Evolutionary conservation across 345 rosid species (phyloP).

Genomic region (Populus nigra): DNA sequence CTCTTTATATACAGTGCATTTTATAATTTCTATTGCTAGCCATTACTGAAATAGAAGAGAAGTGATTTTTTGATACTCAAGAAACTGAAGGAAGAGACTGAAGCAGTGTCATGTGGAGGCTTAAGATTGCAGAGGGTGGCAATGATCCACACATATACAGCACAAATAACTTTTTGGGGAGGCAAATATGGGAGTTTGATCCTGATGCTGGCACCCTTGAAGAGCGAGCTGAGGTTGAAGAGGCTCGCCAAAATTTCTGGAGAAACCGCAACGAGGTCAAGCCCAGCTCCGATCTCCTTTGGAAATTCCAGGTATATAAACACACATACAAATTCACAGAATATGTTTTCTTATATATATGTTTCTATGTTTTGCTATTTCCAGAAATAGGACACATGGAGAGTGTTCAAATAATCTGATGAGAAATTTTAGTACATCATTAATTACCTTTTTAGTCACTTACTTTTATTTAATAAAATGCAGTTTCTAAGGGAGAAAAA

Average conservation of each 20-base stretch:
- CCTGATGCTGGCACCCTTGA: conserved; percentile 1
- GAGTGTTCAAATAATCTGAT: too few relatives aligned
- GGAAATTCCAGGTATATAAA: background rate
- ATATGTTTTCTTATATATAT: too few relatives aligned
- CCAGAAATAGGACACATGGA: too few relatives aligned
- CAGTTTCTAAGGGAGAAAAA: conserved; percentile 11
- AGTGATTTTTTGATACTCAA: background rate
- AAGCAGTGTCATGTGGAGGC: conserved; percentile 10
- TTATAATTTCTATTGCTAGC: too few relatives aligned
- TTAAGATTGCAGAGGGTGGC: conserved; percentile 4
- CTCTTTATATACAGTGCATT: too few relatives aligned
- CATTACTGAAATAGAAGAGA: too few relatives aligned
- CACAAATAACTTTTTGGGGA: conserved; percentile 10
- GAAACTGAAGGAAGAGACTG: background rate
- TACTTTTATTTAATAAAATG: background rate
- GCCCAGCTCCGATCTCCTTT: conserved; percentile 12
- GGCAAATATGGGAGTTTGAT: conserved; percentile 11
- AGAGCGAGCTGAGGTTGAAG: conserved; percentile 8
- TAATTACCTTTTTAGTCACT: too few relatives aligned
- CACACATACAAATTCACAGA: too few relatives aligned
- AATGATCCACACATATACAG: background rate
- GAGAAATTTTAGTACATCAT: too few relatives aligned
- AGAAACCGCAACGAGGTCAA: background rate
- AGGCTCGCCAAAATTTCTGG: conserved; percentile 2
- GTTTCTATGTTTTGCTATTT: too few relatives aligned